Evolutionary conservation across 2,329 filamentous ascomycete species (phyloP), one percentile per base, ranked within the genome.

Genomic region (Aureobasidium sp.): DNA sequence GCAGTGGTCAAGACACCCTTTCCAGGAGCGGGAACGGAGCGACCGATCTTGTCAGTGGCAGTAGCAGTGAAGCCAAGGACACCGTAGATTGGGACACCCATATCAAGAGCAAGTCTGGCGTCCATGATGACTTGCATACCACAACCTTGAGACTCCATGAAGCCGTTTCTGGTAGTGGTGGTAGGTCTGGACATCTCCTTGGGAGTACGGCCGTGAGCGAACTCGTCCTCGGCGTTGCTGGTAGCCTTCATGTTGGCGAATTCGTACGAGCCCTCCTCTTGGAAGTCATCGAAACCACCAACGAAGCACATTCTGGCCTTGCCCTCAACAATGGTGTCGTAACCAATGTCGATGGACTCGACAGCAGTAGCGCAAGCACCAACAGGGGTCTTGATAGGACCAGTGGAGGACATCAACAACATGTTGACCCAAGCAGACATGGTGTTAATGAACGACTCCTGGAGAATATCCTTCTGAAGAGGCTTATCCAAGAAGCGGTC

Each of bases 161-260:
- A 99, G 57, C 94, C 94, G 71, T 92, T 94, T 77, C 94, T 85
- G 65, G 94, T 99, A 3, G 94, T 99, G 48, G 94, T 99, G 5
- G 92, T 95, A 5, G 94, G 94, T 65, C 94, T 88, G 36, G 95
- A 99, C 94, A 99, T 99, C 78, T 99, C 94, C 76, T 87, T 86
- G 13, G 94, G 93, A 55, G 94, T 97, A 67, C 94, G 90, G 52
- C 94, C 94, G 71, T 97, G 94, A 10, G 87, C 91, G 69, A 99
- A 90, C 76, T 99, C 95, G 69, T 97, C 92, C 65, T 97, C 89
- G 29, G 93, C 92, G 73, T 97, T 99, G 84, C 92, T 97, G 62
- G 94, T 99, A 64, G 94, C 94, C 79, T 96, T 96, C 94, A 99
- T 99, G 82, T 99, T 99, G 81, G 94, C 94, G 75, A 99, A 99